phyloP scores from a whole-genome alignment of 306 rosid species.

The Citrullus mucosospermus region DNA sequence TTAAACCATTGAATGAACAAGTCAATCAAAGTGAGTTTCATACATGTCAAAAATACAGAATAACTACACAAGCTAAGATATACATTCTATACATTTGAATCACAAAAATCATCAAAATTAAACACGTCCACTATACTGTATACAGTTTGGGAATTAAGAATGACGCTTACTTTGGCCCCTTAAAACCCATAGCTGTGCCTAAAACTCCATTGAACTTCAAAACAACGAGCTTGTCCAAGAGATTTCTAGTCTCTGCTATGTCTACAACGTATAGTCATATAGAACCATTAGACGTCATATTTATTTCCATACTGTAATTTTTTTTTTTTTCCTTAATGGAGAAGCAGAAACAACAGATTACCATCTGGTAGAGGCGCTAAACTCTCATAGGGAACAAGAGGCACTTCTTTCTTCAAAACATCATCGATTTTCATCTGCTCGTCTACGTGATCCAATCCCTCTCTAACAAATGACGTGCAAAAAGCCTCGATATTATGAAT shows the following conservation, averaged over 20 bases:
- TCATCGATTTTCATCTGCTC: slow-evolving; percentile 22
- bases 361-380: slow-evolving; percentile 35
- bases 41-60: background rate
- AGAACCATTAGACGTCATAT: background rate
- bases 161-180: slow-evolving; percentile 45
- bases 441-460: slow-evolving; percentile 20
- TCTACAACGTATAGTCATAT: slow-evolving; percentile 20
- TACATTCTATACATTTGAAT: background rate
- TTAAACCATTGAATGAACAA: background rate
- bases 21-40: background rate
- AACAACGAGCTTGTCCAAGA: slow-evolving; percentile 61
- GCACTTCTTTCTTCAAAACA: slow-evolving; percentile 22
- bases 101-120: background rate
- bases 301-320: background rate
- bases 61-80: background rate
- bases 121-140: background rate
- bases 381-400: slow-evolving; percentile 37
- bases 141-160: background rate
- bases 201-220: slow-evolving; percentile 40
- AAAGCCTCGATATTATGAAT: background rate
- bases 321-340: background rate
- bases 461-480: slow-evolving; percentile 13
- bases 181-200: slow-evolving; percentile 31
- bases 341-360: slow-evolving; percentile 7
- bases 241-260: slow-evolving; percentile 30